A percentile compares a stretch with the other conserved stretches of the same genome.
phyloP scores from a whole-genome alignment of 345 rosid species.

The Bruguiera parviflora region DNA sequence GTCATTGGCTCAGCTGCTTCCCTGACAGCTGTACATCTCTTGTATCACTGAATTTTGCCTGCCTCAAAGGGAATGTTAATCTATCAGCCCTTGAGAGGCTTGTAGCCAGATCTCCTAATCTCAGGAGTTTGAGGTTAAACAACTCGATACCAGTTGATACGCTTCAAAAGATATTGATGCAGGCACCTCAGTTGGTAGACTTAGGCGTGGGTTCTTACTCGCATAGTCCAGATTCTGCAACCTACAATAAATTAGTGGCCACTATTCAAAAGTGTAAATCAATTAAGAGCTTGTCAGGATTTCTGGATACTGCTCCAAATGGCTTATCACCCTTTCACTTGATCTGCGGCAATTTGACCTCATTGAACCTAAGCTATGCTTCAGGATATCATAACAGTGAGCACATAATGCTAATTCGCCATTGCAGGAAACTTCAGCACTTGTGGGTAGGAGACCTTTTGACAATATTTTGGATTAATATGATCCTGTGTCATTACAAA shows the following conservation, averaged over 20 bases:
- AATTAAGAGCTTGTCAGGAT: slow-evolving; percentile 79
- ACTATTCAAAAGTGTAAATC: slow-evolving; percentile 51
- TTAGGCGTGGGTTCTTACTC: slow-evolving; percentile 86
- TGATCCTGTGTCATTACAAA: background rate
- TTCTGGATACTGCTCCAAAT: slow-evolving; percentile 62
- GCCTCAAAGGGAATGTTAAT: slow-evolving; percentile 86
- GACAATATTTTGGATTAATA: background rate
- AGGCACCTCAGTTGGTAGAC: slow-evolving; percentile 71
- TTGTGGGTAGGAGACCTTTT: slow-evolving; percentile 57
- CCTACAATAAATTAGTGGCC: slow-evolving; percentile 40
- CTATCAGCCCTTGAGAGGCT: slow-evolving; percentile 77
- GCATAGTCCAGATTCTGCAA: slow-evolving; percentile 60
- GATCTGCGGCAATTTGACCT: slow-evolving; percentile 52
- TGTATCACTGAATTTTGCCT: slow-evolving; percentile 77
- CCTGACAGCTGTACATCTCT: slow-evolving; percentile 76
- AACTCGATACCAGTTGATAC: slow-evolving; percentile 72
- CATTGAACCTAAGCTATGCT: slow-evolving; percentile 86
- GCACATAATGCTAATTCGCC: slow-evolving; percentile 55
- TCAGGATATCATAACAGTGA: slow-evolving; percentile 61
- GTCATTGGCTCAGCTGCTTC: slow-evolving; percentile 91
- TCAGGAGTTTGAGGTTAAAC: slow-evolving; percentile 77
- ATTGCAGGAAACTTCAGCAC: slow-evolving; percentile 69
- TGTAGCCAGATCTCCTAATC: slow-evolving; percentile 82
- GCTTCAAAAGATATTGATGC: slow-evolving; percentile 55
- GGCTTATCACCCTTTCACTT: slow-evolving; percentile 63